Base-by-base conservation (phyloP, 768 basidiomycete species). In the Sarcodon sp. region DNA sequence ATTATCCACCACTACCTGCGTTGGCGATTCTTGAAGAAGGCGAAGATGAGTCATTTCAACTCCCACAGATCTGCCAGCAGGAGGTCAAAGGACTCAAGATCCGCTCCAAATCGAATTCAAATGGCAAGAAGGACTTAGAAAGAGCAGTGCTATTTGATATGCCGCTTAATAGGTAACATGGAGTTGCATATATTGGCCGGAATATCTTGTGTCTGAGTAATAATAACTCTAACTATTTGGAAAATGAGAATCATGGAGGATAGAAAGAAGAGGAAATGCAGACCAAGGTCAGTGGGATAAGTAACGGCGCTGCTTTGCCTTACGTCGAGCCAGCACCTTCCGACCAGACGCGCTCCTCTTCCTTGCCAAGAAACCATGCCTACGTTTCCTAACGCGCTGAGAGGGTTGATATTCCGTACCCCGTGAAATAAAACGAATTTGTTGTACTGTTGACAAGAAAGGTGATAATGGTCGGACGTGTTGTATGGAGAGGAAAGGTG, bases 321-420 rank as follows among this genome's bases (percentile, higher is more conserved):
- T 69, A 49, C 93, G 75, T 47, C 86, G 71, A 18, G 63, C 71
- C 46, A 97, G 67, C 38, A 88, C 75, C 56, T 76, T 87, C 53
- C 82, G 75, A 3, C 90, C 91, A 34, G 75, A 69, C 18, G 75
- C 71, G 7, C 71, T 77, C 55, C 73, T 73, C 62, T 83, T 79
- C 50, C 92, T 68, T 0, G 83, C 76, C 33, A 98, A 73, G 64
- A 94, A 98, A 6, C 93, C 93, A 60, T 89, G 87, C 61, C 84
- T 90, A 56, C 90, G 75, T 70, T 98, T 98, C 55, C 93, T 70
- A 59, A 87, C 87, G 37, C 92, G 76, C 64, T 94, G 91, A 0
- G 87, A 90, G n/a, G 93, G 93, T 61, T 97, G 93, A 57, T 97
- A 98, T 65, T 93, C 89, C n/a, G 79, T 76, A 39, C 93, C 93